These are phyloP conservation scores for Marvania coccoides DNA, from an alignment of 139 green algal species.

Conservation along the genomic window DNA sequence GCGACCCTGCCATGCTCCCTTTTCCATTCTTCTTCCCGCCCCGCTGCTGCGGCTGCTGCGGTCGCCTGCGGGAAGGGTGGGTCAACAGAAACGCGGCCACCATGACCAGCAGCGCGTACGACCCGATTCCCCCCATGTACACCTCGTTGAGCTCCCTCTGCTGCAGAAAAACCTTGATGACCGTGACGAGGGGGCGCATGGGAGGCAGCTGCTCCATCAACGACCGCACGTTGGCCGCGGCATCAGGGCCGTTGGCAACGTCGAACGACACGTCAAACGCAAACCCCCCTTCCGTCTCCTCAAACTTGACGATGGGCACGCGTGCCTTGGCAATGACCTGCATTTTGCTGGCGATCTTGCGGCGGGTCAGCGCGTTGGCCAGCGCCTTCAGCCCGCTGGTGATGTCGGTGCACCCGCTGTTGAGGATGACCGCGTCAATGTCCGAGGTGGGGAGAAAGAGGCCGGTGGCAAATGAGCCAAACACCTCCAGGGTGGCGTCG, in stretches of 20 bases:
- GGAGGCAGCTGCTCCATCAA: slow-evolving; percentile 62
- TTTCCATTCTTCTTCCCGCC: background rate
- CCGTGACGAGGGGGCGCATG: slow-evolving; percentile 71
- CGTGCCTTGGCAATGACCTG: slow-evolving; percentile 86
- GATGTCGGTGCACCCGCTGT: slow-evolving; percentile 39
- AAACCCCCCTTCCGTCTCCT: slow-evolving; percentile 54
- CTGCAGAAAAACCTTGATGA: slow-evolving; percentile 89
- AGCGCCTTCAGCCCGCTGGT: slow-evolving; percentile 61
- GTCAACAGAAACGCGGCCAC: slow-evolving; percentile 77
- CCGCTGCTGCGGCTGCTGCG: background rate
- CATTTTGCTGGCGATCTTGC: slow-evolving; percentile 57
- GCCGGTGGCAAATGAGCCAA: slow-evolving; percentile 77
- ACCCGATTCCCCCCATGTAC: slow-evolving; percentile 88
- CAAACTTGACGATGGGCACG: slow-evolving; percentile 97
- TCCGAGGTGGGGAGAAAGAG: slow-evolving; percentile 94
- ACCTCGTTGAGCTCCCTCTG: slow-evolving; percentile 95
- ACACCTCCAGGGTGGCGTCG: slow-evolving; percentile 46
- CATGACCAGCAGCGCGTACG: slow-evolving; percentile 90
- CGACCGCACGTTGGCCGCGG: slow-evolving; percentile 41
- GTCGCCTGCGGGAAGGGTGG: slow-evolving; percentile 41
- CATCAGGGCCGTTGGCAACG: slow-evolving; percentile 66
- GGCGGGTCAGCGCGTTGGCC: slow-evolving; percentile 41
- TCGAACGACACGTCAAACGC: slow-evolving; percentile 94
- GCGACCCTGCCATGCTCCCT: background rate
- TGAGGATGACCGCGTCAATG: slow-evolving; percentile 83